phyloP scores from a whole-genome alignment of 192 early-diverging fungal genomes.

The Mortierella alpina region DNA sequence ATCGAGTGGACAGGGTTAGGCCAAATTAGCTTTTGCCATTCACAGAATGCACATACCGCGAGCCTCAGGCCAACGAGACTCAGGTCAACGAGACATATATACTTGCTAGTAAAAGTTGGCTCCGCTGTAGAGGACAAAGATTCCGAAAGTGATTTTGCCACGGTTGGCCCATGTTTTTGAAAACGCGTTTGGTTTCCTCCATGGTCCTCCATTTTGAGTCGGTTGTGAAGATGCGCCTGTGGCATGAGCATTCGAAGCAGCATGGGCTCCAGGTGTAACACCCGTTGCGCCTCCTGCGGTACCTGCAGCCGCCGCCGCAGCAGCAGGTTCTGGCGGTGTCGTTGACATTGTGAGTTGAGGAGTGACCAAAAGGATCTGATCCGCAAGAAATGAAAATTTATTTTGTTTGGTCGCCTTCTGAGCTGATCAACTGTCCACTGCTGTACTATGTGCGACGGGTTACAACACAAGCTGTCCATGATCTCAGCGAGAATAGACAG shows the following conservation, averaged over 20 bases:
- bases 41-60: background rate
- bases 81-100: background rate
- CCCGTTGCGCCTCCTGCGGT: background rate
- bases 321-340: constrained; percentile 8
- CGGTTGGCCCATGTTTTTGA: constrained; percentile 30
- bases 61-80: no score
- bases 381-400: background rate
- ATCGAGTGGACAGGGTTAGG: background rate
- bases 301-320: background rate
- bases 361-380: background rate
- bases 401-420: background rate
- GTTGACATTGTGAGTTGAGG: constrained; percentile 8
- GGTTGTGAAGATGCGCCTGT: background rate
- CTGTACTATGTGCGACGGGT: no score
- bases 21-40: background rate
- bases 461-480: no score
- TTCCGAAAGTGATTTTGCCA: constrained; percentile 45
- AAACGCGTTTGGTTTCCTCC: constrained; percentile 4
- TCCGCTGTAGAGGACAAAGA: constrained; percentile 40
- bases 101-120: constrained; percentile 43
- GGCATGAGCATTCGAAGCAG: background rate
- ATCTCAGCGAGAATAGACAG: no score
- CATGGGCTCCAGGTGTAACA: background rate
- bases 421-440: no score
- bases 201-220: background rate